Evolutionary conservation across 2,329 filamentous ascomycete genomes (phyloP).

Genomic region (Bipolaris gigantea): DNA sequence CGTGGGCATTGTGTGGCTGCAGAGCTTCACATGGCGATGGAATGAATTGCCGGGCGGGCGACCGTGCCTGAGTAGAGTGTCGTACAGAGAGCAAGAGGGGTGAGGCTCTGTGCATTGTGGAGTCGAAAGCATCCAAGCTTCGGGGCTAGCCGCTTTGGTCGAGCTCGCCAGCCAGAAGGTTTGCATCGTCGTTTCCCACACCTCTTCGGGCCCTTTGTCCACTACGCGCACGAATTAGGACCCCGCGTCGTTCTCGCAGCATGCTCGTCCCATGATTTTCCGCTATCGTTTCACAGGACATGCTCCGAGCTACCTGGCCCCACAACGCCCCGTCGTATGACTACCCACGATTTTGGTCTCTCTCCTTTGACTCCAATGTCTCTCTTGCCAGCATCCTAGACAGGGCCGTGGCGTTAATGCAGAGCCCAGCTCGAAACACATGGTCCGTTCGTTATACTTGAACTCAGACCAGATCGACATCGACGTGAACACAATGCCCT

Average conservation of each 20-base stretch:
- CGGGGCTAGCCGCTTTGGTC: not conserved
- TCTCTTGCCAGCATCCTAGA: not conserved
- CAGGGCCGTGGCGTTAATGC: not conserved
- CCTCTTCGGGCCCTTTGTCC: not conserved
- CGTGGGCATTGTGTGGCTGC: not conserved
- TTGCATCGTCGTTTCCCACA: slow-evolving; percentile 2
- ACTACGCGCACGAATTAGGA: not conserved
- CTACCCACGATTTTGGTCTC: not conserved
- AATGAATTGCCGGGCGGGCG: not conserved
- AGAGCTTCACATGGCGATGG: not conserved
- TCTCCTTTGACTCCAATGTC: not conserved
- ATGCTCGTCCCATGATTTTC: not conserved
- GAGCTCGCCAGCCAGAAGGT: not conserved
- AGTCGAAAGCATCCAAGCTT: not conserved
- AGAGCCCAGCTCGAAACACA: not conserved
- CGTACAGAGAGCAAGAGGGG: not conserved
- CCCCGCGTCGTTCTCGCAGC: not conserved
- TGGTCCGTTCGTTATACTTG: not conserved
- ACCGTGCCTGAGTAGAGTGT: not conserved
- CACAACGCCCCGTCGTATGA: not conserved
- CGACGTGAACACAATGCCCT: not conserved
- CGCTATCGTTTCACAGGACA: not conserved
- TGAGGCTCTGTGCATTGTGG: not conserved
- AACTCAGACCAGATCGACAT: not conserved
- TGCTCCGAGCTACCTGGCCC: not conserved